phyloP scores from a whole-genome alignment of 2,329 filamentous ascomycete genomes.

The Cercospora canescens region DNA sequence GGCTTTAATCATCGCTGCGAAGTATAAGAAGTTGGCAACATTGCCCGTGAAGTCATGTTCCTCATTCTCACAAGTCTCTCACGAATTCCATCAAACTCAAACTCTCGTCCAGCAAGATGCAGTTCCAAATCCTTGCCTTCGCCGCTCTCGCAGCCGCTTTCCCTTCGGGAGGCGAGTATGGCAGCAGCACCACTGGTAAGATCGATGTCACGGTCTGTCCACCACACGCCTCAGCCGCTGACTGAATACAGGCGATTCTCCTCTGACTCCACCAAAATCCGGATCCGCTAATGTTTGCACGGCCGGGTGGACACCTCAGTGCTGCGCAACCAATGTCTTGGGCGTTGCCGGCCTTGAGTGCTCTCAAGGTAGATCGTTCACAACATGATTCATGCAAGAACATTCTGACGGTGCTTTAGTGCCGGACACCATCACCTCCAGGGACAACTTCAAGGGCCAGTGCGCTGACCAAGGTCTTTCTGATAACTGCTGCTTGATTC shows the following conservation, averaged over 20 bases:
- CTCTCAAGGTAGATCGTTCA: not conserved
- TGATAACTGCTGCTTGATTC: conserved; percentile 1
- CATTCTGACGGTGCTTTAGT: not conserved
- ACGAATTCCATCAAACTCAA: not conserved
- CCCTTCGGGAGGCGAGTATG: not conserved
- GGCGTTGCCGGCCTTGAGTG: conserved; percentile 5
- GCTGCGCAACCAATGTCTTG: conserved; percentile 7
- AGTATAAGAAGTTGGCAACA: not conserved
- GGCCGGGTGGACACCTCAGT: conserved; percentile 1
- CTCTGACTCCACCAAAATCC: not conserved
- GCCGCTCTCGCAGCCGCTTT: not conserved
- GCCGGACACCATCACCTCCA: not conserved
- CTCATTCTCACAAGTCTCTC: not conserved
- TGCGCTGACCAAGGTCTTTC: not conserved
- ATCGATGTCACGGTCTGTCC: not conserved
- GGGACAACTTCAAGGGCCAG: not conserved
- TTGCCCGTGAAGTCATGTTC: not conserved
- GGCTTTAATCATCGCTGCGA: not conserved
- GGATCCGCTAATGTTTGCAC: conserved; percentile 1
- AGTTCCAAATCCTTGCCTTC: not conserved
- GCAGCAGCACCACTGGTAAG: not conserved
- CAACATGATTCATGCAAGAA: not conserved
- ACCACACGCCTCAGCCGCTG: not conserved
- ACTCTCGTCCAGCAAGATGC: not conserved
- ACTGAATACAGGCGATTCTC: not conserved